phyloP scores from a whole-genome alignment of 305 asterid species.

The Fraxinus ornus region DNA sequence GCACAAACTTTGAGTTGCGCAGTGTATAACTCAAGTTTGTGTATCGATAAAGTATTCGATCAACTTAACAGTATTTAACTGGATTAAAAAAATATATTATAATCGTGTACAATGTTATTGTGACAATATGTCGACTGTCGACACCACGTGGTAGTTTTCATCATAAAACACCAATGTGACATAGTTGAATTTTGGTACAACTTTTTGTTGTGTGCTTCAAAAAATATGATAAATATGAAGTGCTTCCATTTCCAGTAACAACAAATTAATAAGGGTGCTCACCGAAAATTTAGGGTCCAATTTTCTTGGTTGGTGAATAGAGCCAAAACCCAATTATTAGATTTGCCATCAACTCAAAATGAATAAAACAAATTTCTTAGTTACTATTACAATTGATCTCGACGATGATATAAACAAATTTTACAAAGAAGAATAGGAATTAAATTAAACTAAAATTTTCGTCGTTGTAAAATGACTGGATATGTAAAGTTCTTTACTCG shows the following conservation, averaged over 20 bases:
- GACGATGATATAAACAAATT: too few species aligned
- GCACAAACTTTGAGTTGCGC: too few species aligned
- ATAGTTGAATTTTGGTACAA: background rate
- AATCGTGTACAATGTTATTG: background rate
- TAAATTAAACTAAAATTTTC: too few species aligned
- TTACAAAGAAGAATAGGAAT: too few species aligned
- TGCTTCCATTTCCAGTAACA: background rate
- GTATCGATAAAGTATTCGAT: too few species aligned
- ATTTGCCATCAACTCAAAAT: background rate
- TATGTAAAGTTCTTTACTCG: too few species aligned
- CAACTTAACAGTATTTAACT: too few species aligned
- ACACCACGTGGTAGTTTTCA: background rate
- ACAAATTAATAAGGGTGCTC: background rate
- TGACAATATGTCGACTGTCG: background rate
- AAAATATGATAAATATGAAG: background rate
- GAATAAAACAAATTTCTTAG: background rate
- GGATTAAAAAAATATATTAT: too few species aligned
- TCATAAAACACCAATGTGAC: background rate
- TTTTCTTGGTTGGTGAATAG: slow-evolving; percentile 25
- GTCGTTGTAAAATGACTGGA: too few species aligned
- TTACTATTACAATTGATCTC: too few species aligned
- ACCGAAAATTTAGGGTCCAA: slow-evolving; percentile 15
- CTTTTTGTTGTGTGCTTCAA: background rate
- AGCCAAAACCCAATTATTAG: slow-evolving; percentile 8
- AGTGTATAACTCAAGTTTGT: too few species aligned